Conservation (phyloP, 106 monocot genomes). For the Alisma plantagoaquatica region DNA sequence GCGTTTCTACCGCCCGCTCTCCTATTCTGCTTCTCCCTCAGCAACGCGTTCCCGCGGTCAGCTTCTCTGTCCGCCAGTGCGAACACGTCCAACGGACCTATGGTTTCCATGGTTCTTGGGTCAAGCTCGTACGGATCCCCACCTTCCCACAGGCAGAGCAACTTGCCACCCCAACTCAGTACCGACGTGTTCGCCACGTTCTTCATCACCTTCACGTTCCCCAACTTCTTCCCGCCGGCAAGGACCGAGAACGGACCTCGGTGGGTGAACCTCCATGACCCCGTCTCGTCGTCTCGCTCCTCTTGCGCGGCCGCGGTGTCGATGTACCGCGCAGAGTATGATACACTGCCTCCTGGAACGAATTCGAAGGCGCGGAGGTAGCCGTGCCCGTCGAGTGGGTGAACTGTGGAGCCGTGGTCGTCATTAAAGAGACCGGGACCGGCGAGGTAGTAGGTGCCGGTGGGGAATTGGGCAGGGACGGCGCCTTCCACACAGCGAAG, state of each 20-base stretch:
- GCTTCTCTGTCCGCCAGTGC: neutral
- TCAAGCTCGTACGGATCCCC: constrained; percentile 79
- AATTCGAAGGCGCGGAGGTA: constrained; percentile 83
- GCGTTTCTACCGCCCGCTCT: neutral
- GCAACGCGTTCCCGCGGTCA: neutral
- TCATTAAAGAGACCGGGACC: constrained; percentile 85
- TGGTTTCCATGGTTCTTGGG: constrained; percentile 35
- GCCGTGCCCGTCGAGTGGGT: constrained; percentile 93
- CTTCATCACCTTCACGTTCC: constrained; percentile 94
- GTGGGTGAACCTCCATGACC: constrained; percentile 61
- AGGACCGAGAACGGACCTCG: constrained; percentile 88
- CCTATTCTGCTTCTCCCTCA: neutral
- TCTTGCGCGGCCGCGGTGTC: constrained; percentile 52
- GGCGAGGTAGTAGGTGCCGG: constrained; percentile 49
- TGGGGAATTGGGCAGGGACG: constrained; percentile 42
- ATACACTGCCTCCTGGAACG: constrained; percentile 16
- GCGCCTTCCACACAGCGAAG: constrained; percentile 35
- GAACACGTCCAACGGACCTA: constrained; percentile 39
- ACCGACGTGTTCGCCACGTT: constrained; percentile 92
- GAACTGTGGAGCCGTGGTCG: constrained; percentile 78
- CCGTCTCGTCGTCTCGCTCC: constrained; percentile 32
- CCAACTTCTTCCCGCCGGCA: constrained; percentile 42
- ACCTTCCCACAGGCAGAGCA: constrained; percentile 89
- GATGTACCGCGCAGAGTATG: constrained; percentile 67
- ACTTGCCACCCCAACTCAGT: constrained; percentile 41